phyloP scores from a whole-genome alignment of 2,329 filamentous ascomycete species.

The Dryadomyces sulphureus region DNA sequence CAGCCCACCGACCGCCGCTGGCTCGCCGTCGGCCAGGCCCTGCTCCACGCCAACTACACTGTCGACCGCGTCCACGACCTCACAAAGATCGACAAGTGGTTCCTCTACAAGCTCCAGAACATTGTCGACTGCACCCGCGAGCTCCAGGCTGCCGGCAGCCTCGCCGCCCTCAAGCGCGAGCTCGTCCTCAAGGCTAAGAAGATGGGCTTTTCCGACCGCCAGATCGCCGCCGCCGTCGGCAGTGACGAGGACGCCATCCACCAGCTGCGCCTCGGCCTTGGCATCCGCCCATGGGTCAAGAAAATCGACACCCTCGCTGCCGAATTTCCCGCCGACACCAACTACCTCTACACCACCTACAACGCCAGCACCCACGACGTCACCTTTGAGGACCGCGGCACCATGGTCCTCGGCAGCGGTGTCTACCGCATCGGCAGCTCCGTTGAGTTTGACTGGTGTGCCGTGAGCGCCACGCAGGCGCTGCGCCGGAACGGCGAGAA shows the following conservation, averaged over 20 bases:
- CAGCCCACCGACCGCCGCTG: conserved; percentile 95
- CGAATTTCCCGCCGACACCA: conserved; percentile 88
- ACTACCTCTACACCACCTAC: conserved; percentile 96
- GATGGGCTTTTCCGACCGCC: conserved; percentile 91
- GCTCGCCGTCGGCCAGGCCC: conserved; percentile 93
- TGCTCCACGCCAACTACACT: conserved; percentile 92
- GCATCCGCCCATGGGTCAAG: conserved; percentile 92
- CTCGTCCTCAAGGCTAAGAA: conserved; percentile 88
- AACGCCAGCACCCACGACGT: conserved; percentile 92
- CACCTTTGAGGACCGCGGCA: conserved; percentile 82
- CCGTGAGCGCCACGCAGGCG: conserved; percentile 75
- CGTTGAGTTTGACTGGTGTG: conserved; percentile 98
- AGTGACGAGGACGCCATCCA: conserved; percentile 83
- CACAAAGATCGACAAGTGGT: conserved; percentile 99
- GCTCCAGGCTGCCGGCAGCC: conserved; percentile 67
- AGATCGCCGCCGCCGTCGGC: conserved; percentile 77
- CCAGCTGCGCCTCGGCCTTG: conserved; percentile 68
- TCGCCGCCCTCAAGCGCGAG: conserved; percentile 77
- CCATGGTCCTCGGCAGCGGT: conserved; percentile 78
- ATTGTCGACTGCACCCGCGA: conserved; percentile 83
- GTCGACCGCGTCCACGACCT: conserved; percentile 86
- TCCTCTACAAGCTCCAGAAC: conserved; percentile 95
- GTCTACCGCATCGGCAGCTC: conserved; percentile 97
- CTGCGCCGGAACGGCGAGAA: conserved; percentile 82
- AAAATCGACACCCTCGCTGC: conserved; percentile 95